phyloP scores from a whole-genome alignment of 2,329 filamentous ascomycete species.

The Fusarium sp. region DNA sequence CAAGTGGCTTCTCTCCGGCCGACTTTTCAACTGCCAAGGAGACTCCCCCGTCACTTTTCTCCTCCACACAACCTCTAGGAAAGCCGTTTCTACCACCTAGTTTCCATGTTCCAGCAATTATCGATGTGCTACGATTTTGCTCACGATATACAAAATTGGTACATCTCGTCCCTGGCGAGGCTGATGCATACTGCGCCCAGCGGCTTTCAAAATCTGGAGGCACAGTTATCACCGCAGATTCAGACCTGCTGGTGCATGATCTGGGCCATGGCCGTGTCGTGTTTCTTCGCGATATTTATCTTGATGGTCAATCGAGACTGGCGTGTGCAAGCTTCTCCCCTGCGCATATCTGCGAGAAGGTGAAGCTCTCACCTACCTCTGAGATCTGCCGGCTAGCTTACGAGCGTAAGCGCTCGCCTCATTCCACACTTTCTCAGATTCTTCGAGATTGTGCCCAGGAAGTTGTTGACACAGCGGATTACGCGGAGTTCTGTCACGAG shows the following conservation, averaged over 20 bases:
- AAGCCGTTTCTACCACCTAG: constrained; percentile 61
- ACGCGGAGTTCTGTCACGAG: constrained; percentile 47
- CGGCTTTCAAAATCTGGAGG: constrained; percentile 67
- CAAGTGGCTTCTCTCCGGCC: constrained; percentile 40
- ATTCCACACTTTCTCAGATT: constrained; percentile 47
- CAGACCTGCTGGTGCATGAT: constrained; percentile 83
- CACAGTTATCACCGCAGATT: constrained; percentile 82
- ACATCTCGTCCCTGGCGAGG: constrained; percentile 82
- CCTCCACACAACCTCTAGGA: constrained; percentile 30
- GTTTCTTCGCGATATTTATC: constrained; percentile 74
- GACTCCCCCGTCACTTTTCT: constrained; percentile 40
- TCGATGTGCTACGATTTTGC: constrained; percentile 73
- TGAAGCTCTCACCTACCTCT: constrained; percentile 52
- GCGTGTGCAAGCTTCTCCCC: constrained; percentile 47
- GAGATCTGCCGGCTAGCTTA: constrained; percentile 51
- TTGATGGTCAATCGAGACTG: constrained; percentile 40
- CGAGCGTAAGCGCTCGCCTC: constrained; percentile 45
- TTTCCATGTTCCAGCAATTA: constrained; percentile 83
- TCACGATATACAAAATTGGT: constrained; percentile 55
- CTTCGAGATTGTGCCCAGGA: constrained; percentile 42
- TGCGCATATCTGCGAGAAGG: constrained; percentile 53
- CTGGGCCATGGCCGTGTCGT: constrained; percentile 74
- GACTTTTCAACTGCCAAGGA: constrained; percentile 31
- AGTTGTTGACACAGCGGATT: constrained; percentile 37
- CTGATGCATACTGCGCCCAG: constrained; percentile 82